Evolutionary conservation across 176 grass and related monocot species (phyloP), one percentile per base, ranked within the genome.

Genomic region (Hordeum marinum): DNA sequence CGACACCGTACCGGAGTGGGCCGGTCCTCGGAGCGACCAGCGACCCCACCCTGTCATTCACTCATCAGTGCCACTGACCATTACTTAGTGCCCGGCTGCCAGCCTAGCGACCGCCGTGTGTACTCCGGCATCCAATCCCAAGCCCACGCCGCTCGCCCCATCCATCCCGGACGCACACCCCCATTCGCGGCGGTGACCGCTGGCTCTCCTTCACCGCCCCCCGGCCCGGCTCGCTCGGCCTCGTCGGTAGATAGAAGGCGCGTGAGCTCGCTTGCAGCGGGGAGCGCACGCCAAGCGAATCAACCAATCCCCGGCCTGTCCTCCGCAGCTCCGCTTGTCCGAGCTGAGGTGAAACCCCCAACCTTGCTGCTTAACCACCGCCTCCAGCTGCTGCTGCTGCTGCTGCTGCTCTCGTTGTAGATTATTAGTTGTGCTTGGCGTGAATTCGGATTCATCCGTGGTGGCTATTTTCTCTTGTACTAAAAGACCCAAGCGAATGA

Each of bases 291-390:
- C 66, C 58, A 15, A 13, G 4, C 57, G 12, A 57, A 25, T 35
- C 72, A 57, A 25, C 26, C 72, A 25, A 25, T 52, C 21, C 59
- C n/a, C 27, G 14, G 39, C 29, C 46, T 1, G 46, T 52, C 48
- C 48, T 52, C 15, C 32, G 32, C 32, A 34, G 32, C 48, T 14
- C n/a, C 40, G 32, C 72, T 78, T 59, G 36, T 72, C 65, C 64
- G 54, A 36, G 54, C 79, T 64, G 43, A 90, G 63, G 31, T 86
- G 43, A 82, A 17, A 4, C 11, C 32, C 17, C 67, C 76, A 27
- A 36, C 58, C 79, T 79, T 55, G 2, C 68, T 42, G 71, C 63
- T 82, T 26, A 13, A 13, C 14, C 37, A 7, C 72, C 20, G 0
- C 46, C 20, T 0, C 21, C 25, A 24, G n/a, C 41, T 27, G 40